Base-by-base conservation (phyloP, 2,329 filamentous ascomycete genomes). In the Fusarium nurragi region DNA sequence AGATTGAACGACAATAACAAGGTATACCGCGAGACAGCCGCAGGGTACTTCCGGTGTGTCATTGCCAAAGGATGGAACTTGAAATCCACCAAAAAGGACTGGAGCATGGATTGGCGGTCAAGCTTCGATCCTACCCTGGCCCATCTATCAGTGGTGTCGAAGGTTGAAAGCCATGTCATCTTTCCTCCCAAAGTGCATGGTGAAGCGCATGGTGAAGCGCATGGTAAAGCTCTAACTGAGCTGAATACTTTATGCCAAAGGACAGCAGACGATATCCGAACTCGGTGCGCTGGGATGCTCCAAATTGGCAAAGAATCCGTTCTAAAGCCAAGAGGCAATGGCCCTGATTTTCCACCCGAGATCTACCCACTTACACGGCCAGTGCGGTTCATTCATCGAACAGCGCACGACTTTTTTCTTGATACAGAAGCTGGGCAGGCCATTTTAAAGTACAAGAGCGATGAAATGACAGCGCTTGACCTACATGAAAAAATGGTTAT, bases 331-430 rank as follows among this genome's bases (percentile, higher is more conserved):
- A 0, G 1, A 5, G 1, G 0, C 6, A 1, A 4, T 10, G 12
- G 3, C 3, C 5, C 0, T 10, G 0, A 7, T 0, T 16, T 48
- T 1, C 12, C n/a, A 0, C 2, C 18, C 4, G 23, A 5, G 7
- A 16, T 44, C 0, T 0, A 0, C 2, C n/a, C 8, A 3, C 18
- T 49, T 1, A 16, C 0, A 0, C 26, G 28, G 4, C 3, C 0
- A 2, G n/a, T 58, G 1, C 1, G 0, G 0, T 58, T 58, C 6
- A 26, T 58, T 6, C 54, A 58, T 11, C 54, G 52, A 2, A 58
- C 54, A 14, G 54, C 18, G 13, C 18, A 38, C 0, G 52, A 57
- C 4, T 57, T 58, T 5, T 14, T 58, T 0, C 6, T 23, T 2
- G 25, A 38, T 5, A 58, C 41, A 1, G 23, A 43, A 4, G 0